phyloP scores from a whole-genome alignment of 2,329 filamentous ascomycete genomes.

The Scleromitrula shiraiana region DNA sequence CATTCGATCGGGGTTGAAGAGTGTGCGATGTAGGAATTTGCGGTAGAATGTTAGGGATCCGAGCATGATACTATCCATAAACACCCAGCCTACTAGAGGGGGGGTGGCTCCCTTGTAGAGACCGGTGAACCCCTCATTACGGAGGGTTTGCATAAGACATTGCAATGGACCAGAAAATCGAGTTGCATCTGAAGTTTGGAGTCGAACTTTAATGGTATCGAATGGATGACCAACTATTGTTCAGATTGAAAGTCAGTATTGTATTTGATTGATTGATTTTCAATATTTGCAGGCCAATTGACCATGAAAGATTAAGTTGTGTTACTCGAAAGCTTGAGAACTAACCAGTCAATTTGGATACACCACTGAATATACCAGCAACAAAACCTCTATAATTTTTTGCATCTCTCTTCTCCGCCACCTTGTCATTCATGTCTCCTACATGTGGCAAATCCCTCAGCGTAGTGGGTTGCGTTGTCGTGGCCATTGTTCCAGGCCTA shows the following conservation, averaged over 20 bases:
- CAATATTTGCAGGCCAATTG: too few species aligned
- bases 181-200: constrained; percentile 72
- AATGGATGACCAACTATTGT: constrained; percentile 62
- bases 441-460: neutral
- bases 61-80: constrained; percentile 90
- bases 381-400: constrained; percentile 83
- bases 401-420: constrained; percentile 33
- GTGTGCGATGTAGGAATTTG: constrained; percentile 67
- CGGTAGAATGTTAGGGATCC: constrained; percentile 88
- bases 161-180: constrained; percentile 83
- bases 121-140: constrained; percentile 75
- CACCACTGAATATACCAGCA: constrained; percentile 89
- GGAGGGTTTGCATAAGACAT: constrained; percentile 75
- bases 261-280: too few species aligned
- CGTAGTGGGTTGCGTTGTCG: neutral
- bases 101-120: constrained; percentile 94
- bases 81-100: constrained; percentile 94
- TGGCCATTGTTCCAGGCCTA: neutral
- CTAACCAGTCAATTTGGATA: constrained; percentile 79
- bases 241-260: neutral
- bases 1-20: constrained; percentile 53
- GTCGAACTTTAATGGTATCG: constrained; percentile 92
- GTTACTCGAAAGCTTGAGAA: neutral
- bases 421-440: constrained; percentile 7
- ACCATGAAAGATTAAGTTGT: too few species aligned